Conservation (phyloP, 2,329 filamentous ascomycete species). For the Gnomoniopsis smithogilvyi region DNA sequence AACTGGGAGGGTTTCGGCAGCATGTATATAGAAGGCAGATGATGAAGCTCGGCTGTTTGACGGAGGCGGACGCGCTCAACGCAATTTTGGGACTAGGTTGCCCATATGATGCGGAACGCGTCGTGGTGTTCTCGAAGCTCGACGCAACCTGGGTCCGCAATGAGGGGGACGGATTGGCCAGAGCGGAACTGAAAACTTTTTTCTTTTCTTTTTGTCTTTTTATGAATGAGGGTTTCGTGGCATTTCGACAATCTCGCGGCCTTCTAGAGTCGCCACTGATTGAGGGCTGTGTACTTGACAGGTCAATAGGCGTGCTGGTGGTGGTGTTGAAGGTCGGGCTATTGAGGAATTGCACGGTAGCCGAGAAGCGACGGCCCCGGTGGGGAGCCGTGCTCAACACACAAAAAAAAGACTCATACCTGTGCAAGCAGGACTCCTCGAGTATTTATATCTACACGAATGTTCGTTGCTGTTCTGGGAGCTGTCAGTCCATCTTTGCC, state of each 20-base stretch:
- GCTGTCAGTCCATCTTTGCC: not conserved
- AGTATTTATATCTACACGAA: not conserved
- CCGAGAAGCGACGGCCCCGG: not conserved
- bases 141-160: constrained; percentile 4
- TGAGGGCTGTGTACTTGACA: not conserved
- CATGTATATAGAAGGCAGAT: not conserved
- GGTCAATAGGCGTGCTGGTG: not conserved
- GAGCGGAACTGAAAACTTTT: constrained; percentile 12
- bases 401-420: not conserved
- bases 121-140: constrained; percentile 6
- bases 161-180: constrained; percentile 4
- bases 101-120: constrained; percentile 6
- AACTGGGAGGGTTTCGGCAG: not conserved
- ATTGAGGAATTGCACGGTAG: not conserved
- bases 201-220: not conserved
- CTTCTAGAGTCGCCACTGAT: not conserved
- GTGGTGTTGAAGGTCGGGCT: not conserved
- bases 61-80: constrained; percentile 14
- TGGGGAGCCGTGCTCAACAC: not conserved
- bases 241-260: not conserved
- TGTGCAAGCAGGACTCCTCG: not conserved
- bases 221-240: not conserved
- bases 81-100: not conserved
- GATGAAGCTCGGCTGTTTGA: constrained; percentile 1
- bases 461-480: not conserved